Conservation (phyloP, 495 filamentous ascomycete genomes). For the Daldinia caldariorum region DNA sequence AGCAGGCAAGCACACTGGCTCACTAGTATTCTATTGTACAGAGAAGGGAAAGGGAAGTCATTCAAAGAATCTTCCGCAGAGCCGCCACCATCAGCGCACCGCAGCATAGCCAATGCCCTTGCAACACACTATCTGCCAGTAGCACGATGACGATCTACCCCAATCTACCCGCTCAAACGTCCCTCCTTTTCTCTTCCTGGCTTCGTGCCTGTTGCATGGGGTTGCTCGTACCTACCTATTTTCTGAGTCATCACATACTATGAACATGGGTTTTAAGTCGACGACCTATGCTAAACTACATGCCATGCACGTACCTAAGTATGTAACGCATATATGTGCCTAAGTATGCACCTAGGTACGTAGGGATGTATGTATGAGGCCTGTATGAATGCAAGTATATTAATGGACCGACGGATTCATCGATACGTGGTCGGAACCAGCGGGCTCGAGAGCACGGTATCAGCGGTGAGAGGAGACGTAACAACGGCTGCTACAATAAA, state of each 20-base stretch:
- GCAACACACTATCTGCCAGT: neutral
- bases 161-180: slow-evolving; percentile 34
- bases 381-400: too few relatives aligned
- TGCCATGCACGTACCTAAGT: too few relatives aligned
- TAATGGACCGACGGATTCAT: slow-evolving; percentile 10
- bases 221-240: slow-evolving; percentile 12
- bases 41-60: slow-evolving; percentile 13
- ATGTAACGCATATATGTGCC: too few relatives aligned
- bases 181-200: slow-evolving; percentile 24
- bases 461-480: slow-evolving; percentile 22
- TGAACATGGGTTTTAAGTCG: slow-evolving; percentile 1
- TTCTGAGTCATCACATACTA: slow-evolving; percentile 32
- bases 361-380: too few relatives aligned
- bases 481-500: slow-evolving; percentile 32
- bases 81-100: slow-evolving; percentile 24
- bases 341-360: too few relatives aligned
- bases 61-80: slow-evolving; percentile 37
- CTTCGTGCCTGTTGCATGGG: neutral
- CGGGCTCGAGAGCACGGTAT: slow-evolving; percentile 1
- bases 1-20: too few relatives aligned
- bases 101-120: too few relatives aligned
- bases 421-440: slow-evolving; percentile 21
- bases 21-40: neutral
- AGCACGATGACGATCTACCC: slow-evolving; percentile 33
- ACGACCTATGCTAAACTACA: slow-evolving; percentile 17